Percentiles rank a stretch among this genome's conserved stretches.
These are phyloP conservation scores for Metschnikowia santaceciliae DNA, from an alignment of 805 yeast genomes.

Conservation along the genomic window DNA sequence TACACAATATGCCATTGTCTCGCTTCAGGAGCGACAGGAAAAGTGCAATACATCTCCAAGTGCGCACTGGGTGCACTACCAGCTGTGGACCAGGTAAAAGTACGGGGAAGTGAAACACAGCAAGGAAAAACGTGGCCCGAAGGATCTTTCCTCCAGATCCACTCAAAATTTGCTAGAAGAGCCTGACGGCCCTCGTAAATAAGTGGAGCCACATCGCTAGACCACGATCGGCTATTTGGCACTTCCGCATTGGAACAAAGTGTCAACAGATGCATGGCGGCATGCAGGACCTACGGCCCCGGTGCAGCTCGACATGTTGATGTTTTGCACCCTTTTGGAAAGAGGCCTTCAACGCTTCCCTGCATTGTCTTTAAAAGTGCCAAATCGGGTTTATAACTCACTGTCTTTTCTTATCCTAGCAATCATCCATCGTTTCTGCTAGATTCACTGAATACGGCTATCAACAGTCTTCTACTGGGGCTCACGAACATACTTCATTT, in stretches of 20 bases:
- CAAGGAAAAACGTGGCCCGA: background rate
- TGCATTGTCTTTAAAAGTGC: slow-evolving; percentile 4
- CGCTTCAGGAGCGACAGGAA: background rate
- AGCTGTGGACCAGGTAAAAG: background rate
- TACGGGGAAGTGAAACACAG: background rate
- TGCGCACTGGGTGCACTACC: background rate
- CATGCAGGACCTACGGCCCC: background rate
- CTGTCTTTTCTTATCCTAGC: background rate
- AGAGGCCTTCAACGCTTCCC: background rate
- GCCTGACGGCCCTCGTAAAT: background rate
- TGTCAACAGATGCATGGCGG: background rate
- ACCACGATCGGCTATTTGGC: background rate
- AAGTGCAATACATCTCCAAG: background rate
- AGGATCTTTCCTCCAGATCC: background rate
- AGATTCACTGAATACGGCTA: background rate
- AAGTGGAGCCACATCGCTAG: background rate
- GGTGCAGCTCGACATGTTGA: background rate
- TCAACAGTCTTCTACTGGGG: background rate
- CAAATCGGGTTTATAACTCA: background rate
- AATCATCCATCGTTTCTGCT: background rate
- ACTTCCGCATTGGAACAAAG: background rate
- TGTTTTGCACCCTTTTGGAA: background rate
- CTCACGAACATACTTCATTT: background rate
- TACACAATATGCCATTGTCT: background rate
- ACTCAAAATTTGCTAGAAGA: background rate